Conservation (phyloP, 441 rosid genomes). For the Viola pubescens region DNA sequence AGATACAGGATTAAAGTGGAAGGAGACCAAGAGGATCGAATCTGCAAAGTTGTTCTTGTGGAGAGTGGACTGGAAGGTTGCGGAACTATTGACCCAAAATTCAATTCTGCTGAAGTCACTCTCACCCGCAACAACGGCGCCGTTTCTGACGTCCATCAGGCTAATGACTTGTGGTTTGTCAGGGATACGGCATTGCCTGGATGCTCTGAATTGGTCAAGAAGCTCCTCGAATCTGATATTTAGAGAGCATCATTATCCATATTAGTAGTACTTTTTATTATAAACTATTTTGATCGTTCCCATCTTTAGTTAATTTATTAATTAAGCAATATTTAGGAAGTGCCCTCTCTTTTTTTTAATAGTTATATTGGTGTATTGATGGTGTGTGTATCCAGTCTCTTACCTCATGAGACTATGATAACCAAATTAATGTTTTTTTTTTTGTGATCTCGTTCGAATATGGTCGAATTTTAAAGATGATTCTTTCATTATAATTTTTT, state of each 20-base stretch:
- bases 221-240: conserved; percentile 16
- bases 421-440: neutral
- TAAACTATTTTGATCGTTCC: neutral
- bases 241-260: neutral
- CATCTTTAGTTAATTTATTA: neutral
- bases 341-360: no score
- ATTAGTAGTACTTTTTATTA: neutral
- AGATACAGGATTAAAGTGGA: conserved; percentile 30
- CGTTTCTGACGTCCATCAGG: conserved; percentile 35
- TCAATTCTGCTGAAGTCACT: conserved; percentile 39
- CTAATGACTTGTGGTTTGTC: conserved; percentile 60
- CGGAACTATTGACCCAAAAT: conserved; percentile 27
- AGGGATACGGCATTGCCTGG: conserved; percentile 31
- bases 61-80: conserved; percentile 37
- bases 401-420: conserved; percentile 3
- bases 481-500: no score
- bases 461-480: no score
- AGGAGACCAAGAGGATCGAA: conserved; percentile 44
- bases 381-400: neutral
- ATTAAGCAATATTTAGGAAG: neutral
- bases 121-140: conserved; percentile 66
- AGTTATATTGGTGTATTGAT: neutral
- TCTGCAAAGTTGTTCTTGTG: conserved; percentile 36
- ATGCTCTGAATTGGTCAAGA: conserved; percentile 36
- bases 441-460: neutral